Conservation (phyloP, 1,139 yeast species). For the Entelexis paramagnoliae region DNA sequence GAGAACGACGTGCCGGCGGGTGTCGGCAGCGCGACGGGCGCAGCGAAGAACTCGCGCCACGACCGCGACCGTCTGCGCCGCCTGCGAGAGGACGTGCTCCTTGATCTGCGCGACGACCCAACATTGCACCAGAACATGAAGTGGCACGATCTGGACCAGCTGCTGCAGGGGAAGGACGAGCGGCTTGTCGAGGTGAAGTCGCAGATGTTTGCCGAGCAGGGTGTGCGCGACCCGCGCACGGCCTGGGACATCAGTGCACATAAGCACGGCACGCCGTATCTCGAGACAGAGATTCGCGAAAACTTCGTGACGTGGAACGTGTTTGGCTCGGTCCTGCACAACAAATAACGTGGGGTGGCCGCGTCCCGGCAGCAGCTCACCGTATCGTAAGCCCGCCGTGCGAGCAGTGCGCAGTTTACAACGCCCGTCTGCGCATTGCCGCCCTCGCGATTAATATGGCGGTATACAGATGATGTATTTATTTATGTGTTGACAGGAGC, state of each 20-base stretch:
- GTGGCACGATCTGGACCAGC: slow-evolving; percentile 22
- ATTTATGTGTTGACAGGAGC: no score
- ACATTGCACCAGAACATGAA: neutral
- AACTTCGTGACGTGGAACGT: slow-evolving; percentile 13
- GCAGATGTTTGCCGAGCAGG: slow-evolving; percentile 8
- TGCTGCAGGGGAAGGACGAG: slow-evolving; percentile 37
- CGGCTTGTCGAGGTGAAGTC: slow-evolving; percentile 2
- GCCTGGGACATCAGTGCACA: slow-evolving; percentile 8
- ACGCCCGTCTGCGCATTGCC: no score
- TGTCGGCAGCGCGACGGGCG: slow-evolving; percentile 10
- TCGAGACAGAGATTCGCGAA: slow-evolving; percentile 23
- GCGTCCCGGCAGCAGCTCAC: no score
- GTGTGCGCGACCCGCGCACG: slow-evolving; percentile 2
- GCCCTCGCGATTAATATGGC: no score
- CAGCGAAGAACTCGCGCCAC: slow-evolving; percentile 23
- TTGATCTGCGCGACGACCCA: slow-evolving; percentile 24
- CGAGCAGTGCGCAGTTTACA: no score
- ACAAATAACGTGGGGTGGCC: no score
- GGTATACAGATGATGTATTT: no score
- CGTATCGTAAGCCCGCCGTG: no score
- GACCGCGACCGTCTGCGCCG: slow-evolving; percentile 32
- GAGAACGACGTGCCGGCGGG: slow-evolving; percentile 1
- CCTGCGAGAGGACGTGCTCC: slow-evolving; percentile 25
- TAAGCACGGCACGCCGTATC: slow-evolving; percentile 18
- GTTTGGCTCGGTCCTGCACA: neutral